Conservation (phyloP, 176 grass and related monocot species). For the Aegilops speltoides region DNA sequence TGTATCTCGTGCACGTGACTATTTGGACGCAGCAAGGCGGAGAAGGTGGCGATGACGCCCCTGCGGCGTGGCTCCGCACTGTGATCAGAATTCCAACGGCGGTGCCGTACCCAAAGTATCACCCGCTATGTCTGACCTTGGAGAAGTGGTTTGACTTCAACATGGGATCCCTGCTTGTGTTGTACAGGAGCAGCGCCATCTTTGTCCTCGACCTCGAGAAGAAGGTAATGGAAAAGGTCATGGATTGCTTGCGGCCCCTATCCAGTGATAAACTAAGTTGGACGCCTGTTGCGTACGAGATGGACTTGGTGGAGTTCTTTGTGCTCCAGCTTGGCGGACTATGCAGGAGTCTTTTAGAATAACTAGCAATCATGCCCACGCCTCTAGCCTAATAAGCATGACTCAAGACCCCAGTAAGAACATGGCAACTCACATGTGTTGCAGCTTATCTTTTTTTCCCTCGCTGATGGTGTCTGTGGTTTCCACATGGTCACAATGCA, state of each 20-base stretch:
- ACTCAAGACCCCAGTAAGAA: too few species aligned
- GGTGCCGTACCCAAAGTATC: background rate
- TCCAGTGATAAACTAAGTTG: background rate
- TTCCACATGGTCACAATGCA: too few species aligned
- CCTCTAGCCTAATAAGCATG: too few species aligned
- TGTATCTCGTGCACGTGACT: background rate
- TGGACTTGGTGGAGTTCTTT: background rate
- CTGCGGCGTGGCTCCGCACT: background rate
- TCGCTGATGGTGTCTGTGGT: too few species aligned
- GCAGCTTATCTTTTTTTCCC: too few species aligned
- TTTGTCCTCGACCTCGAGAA: slow-evolving; percentile 9
- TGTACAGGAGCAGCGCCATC: background rate
- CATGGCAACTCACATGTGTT: too few species aligned
- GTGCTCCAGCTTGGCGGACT: too few species aligned
- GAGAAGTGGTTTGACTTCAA: background rate
- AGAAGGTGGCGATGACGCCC: background rate
- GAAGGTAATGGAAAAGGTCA: slow-evolving; percentile 14
- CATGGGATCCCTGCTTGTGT: background rate
- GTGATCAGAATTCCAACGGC: background rate
- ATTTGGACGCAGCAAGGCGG: slow-evolving; percentile 4
- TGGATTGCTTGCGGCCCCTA: background rate
- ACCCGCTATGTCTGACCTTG: background rate
- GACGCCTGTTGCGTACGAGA: background rate
- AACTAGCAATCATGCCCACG: too few species aligned
- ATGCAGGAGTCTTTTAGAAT: too few species aligned